Base-by-base conservation (phyloP, 768 basidiomycete species). In the Kwoniella dejecticola region DNA sequence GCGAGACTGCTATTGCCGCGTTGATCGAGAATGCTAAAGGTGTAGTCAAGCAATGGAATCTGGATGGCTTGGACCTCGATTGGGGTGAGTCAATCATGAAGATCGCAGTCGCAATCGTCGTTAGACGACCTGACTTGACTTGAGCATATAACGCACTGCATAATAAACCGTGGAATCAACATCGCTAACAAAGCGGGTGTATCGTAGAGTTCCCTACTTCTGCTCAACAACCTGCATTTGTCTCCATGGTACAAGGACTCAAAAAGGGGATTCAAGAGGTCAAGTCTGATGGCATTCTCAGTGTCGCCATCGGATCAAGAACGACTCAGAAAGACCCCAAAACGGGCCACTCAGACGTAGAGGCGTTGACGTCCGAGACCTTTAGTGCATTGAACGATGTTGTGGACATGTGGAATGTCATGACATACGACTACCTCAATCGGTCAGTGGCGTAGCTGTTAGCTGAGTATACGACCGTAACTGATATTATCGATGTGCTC, bases 331-430 rank as follows among this genome's bases (percentile, higher is more conserved):
- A 10, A 61, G 19, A 17, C 17, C 41, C 57, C 1, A 21, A 13
- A 4, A 46, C 45, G 12, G 49, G 44, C 7, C 11, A 12, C 10
- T 21, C 2, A 60, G 66, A 68, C 55, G 38, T 55, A 4, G 67
- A 66, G 21, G 70, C 69, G n/a, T 54, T 63, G 29, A 45, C 30
- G 12, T 41, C 60, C 12, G 56, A 57, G 23, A 62, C 53, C 6
- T 50, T 63, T 29, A 38, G 38, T 2, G 57, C 53, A 31, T 52
- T 74, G 4, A 66, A 71, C 24, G 38, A 49, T 8, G 44, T 50
- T 2, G 59, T 74, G 12, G 72, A 74, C 30, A 68, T 63, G 46
- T 71, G 61, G 61, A 71, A 69, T 33, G 3, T 71, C 15, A 74
- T 74, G 72, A 64, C 63, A 1, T 74, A 71, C 46, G 70, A 74